Conservation (phyloP, 441 rosid genomes). For the Breynia disticha region DNA sequence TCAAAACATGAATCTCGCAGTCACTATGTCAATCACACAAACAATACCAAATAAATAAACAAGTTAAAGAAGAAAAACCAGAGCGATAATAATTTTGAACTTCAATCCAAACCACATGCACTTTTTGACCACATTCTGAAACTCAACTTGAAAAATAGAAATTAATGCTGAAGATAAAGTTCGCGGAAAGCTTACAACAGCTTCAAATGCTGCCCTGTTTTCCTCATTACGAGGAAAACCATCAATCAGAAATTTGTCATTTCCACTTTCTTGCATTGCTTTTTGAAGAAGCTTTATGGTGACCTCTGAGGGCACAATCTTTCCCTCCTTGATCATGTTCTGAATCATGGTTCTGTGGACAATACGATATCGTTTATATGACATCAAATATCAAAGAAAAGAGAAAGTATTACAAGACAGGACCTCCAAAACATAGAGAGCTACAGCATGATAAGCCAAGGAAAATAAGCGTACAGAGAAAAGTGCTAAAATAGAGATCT, state of each 20-base stretch:
- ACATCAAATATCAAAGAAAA: not conserved
- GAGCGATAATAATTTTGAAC: too few species aligned
- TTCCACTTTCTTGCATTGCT: constrained; percentile 62
- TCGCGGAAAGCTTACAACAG: constrained; percentile 39
- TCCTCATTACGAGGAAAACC: constrained; percentile 95
- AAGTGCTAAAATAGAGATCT: too few species aligned
- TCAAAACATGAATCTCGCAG: not conserved
- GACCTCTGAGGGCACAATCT: constrained; percentile 88
- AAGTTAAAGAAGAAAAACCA: too few species aligned
- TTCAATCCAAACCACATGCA: too few species aligned
- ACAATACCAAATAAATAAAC: too few species aligned
- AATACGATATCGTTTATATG: constrained; percentile 3
- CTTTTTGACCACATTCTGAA: too few species aligned
- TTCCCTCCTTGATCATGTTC: constrained; percentile 76
- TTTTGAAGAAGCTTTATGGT: constrained; percentile 78
- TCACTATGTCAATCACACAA: too few species aligned
- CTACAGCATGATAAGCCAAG: too few species aligned
- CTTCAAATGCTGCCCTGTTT: constrained; percentile 76
- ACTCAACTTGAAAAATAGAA: not conserved
- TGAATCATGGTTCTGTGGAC: constrained; percentile 69
- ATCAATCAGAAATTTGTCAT: constrained; percentile 78
- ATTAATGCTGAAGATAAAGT: not conserved
- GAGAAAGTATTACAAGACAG: not conserved
- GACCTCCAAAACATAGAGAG: not conserved
- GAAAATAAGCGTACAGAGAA: too few species aligned